These are phyloP conservation scores for Skeletonema costatum DNA, from an alignment of 108 stramenopile genomes.

Conservation along the genomic window DNA sequence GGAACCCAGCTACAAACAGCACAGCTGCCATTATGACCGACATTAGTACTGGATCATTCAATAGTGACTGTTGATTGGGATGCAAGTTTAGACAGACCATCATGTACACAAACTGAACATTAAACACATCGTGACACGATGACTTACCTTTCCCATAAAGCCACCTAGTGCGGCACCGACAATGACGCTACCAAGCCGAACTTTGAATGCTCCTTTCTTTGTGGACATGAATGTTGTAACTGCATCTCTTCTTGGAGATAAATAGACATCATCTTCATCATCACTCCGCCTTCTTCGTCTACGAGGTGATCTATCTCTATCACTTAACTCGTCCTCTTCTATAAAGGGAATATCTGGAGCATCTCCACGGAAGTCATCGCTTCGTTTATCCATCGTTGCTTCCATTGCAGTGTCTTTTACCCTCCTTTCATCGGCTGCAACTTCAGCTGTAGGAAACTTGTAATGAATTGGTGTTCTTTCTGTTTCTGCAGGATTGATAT, in stretches of 20 bases:
- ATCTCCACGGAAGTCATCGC: background rate
- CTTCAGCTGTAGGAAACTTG: conserved; percentile 45
- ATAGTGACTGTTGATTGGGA: conserved; percentile 27
- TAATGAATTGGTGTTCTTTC: conserved; percentile 47
- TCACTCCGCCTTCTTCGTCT: conserved; percentile 29
- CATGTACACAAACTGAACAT: background rate
- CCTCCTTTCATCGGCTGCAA: conserved; percentile 27
- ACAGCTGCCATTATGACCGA: conserved; percentile 31
- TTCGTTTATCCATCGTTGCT: background rate
- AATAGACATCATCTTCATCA: conserved; percentile 30
- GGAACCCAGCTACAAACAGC: conserved; percentile 50
- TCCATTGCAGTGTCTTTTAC: conserved; percentile 1
- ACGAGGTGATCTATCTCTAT: conserved; percentile 5
- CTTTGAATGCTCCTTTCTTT: conserved; percentile 50
- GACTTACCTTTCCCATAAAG: conserved; percentile 66
- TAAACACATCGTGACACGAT: background rate
- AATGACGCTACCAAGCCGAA: conserved; percentile 51
- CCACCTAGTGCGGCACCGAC: conserved; percentile 55
- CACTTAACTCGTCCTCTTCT: conserved; percentile 17
- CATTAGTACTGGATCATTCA: conserved; percentile 39
- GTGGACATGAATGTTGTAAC: conserved; percentile 74
- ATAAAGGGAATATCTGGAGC: conserved; percentile 24
- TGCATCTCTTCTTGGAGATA: conserved; percentile 69
- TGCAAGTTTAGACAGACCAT: background rate
- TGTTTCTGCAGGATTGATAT: conserved; percentile 41